These are phyloP conservation scores for Quercus variabilis DNA, from an alignment of 306 rosid species.

Conservation along the genomic window DNA sequence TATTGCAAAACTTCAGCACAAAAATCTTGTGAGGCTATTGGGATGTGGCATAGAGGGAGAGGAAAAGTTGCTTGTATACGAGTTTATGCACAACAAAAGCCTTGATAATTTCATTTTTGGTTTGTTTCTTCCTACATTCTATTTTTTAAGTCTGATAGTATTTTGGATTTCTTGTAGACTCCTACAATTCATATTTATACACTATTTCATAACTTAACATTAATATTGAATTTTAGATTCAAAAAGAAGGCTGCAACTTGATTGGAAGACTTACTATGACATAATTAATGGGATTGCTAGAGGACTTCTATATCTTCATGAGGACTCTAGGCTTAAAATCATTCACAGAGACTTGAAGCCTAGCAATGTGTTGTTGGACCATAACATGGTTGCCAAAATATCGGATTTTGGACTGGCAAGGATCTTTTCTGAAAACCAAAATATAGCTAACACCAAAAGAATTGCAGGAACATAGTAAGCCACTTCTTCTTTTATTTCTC, in stretches of 20 bases:
- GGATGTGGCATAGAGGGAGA: slow-evolving; percentile 48
- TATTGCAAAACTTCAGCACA: slow-evolving; percentile 56
- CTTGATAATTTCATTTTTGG: slow-evolving; percentile 57
- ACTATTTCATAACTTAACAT: background rate
- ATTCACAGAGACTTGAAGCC: slow-evolving; percentile 58
- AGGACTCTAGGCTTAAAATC: slow-evolving; percentile 44
- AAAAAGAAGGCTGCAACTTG: slow-evolving; percentile 25
- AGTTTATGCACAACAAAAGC: slow-evolving; percentile 65
- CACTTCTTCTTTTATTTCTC: background rate
- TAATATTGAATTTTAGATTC: slow-evolving; percentile 24
- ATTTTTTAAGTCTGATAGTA: background rate
- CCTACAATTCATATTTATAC: no score
- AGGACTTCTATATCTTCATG: slow-evolving; percentile 57
- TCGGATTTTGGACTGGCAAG: slow-evolving; percentile 56
- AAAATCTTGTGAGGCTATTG: slow-evolving; percentile 58
- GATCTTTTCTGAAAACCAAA: slow-evolving; percentile 36
- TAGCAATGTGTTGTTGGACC: slow-evolving; percentile 40
- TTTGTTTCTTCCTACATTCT: slow-evolving; percentile 5
- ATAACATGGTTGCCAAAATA: slow-evolving; percentile 46
- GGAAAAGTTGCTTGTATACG: slow-evolving; percentile 66
- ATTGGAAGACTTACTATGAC: slow-evolving; percentile 30
- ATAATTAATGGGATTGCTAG: slow-evolving; percentile 48
- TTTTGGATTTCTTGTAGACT: no score
- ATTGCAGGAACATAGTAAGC: slow-evolving; percentile 55
- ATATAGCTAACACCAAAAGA: slow-evolving; percentile 35